Base-by-base conservation (phyloP, 768 basidiomycete species). In the Rhodocollybia butyracea region DNA sequence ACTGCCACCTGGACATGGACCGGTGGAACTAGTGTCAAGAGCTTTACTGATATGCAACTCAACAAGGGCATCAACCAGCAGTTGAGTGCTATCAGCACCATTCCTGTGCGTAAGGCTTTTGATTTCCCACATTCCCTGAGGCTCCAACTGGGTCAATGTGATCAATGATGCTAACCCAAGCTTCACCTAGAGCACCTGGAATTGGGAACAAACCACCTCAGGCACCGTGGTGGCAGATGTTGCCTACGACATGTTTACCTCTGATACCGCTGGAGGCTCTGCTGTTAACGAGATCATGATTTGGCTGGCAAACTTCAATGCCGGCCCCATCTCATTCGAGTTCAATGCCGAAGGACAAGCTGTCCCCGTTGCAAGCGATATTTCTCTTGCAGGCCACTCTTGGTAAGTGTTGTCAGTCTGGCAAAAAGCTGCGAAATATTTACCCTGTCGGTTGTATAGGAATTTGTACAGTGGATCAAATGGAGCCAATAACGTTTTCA, bases 181-280 rank as follows among this genome's bases (percentile, higher is more conserved):
- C 13, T 46, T 19, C 19, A 15, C 21, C 6, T 46, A 84, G 85
- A 60, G 80, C 30, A 68, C 63, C 0, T 88, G 86, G 86, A 51
- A 65, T 1, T 87, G 86, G 86, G 74, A 73, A 7, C 79, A 82
- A 56, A 61, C 60, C 17, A 66, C 65, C 12, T 68, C 72, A 3
- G 76, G 71, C 3, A 65, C 64, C 1, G 67, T 82, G 54, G 77
- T 82, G 24, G 76, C 80, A 0, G 75, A 87, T 55, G 74, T 85
- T 27, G 82, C 84, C 7, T 88, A 76, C 56, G 86, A 88, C 58
- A 57, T 87, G 1, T 88, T 88, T 72, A 87, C 85, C 0, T 78
- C 85, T 2, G 61, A 61, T 57, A 69, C 70, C 3, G 36, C 80
- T 38, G 78, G 78, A 1, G 84, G 84, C 26, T 65, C 73, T 34